Base-by-base conservation (phyloP, 148 eudicot genomes). In the Rhododendron ovatum region DNA sequence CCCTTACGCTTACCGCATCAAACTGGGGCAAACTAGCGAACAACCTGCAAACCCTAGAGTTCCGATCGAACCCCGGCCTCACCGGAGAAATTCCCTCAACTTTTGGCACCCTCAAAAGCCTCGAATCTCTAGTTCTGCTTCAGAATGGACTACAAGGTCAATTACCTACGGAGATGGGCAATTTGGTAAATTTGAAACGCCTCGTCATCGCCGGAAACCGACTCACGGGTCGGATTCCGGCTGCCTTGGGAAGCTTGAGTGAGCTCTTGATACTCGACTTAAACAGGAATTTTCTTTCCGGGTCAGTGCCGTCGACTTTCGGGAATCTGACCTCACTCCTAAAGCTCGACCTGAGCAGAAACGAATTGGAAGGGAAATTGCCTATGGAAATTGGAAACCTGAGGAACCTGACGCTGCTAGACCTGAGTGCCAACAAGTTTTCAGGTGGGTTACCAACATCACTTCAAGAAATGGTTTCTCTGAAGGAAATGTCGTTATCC, bases 281-380 rank as follows among this genome's bases (percentile, higher is more conserved):
- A 26, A 95, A 96, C 88, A 90, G 92, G 78, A 95, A 94, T 85
- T 88, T 63, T 26, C 83, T 95, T 84, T 90, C 91, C 11, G 95
- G 98, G 87, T 28, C 82, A 35, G 35, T 94, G 50, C 96, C 98
- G 76, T 53, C 15, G n/a, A 87, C 90, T 78, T 77, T 92, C 78
- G 94, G 94, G 81, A 86, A 88, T 71, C 90, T 93, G 73, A 86
- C 79, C 51, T 92, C 96, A 65, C 90, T 95, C 61, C 51, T 95
- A 2, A 95, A 94, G 88, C 95, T 95, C 87, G 98, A 95, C 89
- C 86, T 94, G 82, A 94, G 95, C 90, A 85, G 88, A 86, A 95
- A 95, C 33, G 9, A 65, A 9, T 81, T 95, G 50, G 80, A 74
- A 88, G 98, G 96, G 45, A 73, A 7, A 28, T 88, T 95, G 39